phyloP scores from a whole-genome alignment of 2,329 filamentous ascomycete species.

The Aspergillus amoenus region DNA sequence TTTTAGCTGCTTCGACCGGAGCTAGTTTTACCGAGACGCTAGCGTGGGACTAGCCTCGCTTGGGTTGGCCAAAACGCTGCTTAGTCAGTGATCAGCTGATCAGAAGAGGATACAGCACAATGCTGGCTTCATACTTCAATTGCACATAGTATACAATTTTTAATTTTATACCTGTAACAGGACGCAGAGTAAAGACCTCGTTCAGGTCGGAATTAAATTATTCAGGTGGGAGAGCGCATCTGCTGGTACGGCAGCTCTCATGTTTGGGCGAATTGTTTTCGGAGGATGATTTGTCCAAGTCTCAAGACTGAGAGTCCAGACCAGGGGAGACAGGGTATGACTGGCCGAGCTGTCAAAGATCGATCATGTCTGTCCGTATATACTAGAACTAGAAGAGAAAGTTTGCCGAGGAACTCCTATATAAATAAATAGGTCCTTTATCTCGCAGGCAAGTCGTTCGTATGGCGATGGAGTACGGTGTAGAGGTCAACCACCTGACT shows the following conservation, averaged over 20 bases:
- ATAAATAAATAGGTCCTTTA: background rate
- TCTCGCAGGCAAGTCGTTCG: background rate
- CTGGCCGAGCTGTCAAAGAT: background rate
- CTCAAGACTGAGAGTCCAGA: too few species aligned
- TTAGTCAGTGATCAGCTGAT: background rate
- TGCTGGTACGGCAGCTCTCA: background rate
- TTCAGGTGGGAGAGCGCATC: too few species aligned
- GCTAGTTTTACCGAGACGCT: slow-evolving; percentile 28
- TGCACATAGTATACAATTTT: too few species aligned
- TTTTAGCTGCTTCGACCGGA: slow-evolving; percentile 32
- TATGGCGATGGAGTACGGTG: background rate
- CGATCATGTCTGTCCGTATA: background rate
- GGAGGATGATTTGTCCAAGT: background rate
- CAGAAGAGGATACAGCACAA: background rate
- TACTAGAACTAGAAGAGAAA: background rate
- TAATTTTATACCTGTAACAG: background rate
- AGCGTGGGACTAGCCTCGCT: background rate
- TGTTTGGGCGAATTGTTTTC: background rate
- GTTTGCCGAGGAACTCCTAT: background rate
- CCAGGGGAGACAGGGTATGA: too few species aligned
- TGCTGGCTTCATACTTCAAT: too few species aligned
- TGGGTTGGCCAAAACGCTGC: background rate
- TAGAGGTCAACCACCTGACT: background rate
- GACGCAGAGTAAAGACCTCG: background rate
- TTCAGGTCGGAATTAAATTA: background rate